A percentile compares a stretch with the other conserved stretches of the same genome.
Evolutionary conservation across 2,329 filamentous ascomycete species (phyloP).

Genomic region (Elsinoe perseae): DNA sequence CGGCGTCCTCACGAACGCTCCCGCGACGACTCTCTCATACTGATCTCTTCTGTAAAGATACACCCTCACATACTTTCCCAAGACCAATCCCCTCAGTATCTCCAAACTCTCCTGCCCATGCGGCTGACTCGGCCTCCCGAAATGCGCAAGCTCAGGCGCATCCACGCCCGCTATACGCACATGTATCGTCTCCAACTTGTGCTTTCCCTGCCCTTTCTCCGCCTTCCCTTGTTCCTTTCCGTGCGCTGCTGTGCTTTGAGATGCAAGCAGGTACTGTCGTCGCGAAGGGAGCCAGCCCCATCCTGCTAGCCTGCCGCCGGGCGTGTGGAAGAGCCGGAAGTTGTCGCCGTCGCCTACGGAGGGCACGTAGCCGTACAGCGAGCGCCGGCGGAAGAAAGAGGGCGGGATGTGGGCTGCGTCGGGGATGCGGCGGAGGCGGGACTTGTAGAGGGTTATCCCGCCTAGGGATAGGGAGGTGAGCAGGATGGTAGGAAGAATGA

Average conservation of each 20-base stretch:
- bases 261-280: slow-evolving; percentile 12
- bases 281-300: slow-evolving; percentile 55
- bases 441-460: slow-evolving; percentile 54
- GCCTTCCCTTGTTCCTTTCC: not conserved
- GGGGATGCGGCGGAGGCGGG: slow-evolving; percentile 76
- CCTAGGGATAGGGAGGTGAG: slow-evolving; percentile 50
- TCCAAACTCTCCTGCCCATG: slow-evolving; percentile 70
- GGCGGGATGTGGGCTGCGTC: slow-evolving; percentile 67
- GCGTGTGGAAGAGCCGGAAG: slow-evolving; percentile 90
- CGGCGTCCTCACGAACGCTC: slow-evolving; percentile 62
- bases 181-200: slow-evolving; percentile 55
- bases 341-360: slow-evolving; percentile 95
- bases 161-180: slow-evolving; percentile 87
- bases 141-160: slow-evolving; percentile 87
- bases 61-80: slow-evolving; percentile 67
- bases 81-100: slow-evolving; percentile 69
- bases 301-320: slow-evolving; percentile 75
- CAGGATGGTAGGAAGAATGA: slow-evolving; percentile 34
- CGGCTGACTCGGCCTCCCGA: slow-evolving; percentile 80
- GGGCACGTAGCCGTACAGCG: slow-evolving; percentile 77
- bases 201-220: not conserved
- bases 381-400: slow-evolving; percentile 62
- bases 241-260: not conserved
- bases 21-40: slow-evolving; percentile 84
- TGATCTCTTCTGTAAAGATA: slow-evolving; percentile 80